Evolutionary conservation across 1,139 yeast genomes (phyloP), one percentile per base, ranked within the genome.

Genomic region (Eremothecium cymbalariae): DNA sequence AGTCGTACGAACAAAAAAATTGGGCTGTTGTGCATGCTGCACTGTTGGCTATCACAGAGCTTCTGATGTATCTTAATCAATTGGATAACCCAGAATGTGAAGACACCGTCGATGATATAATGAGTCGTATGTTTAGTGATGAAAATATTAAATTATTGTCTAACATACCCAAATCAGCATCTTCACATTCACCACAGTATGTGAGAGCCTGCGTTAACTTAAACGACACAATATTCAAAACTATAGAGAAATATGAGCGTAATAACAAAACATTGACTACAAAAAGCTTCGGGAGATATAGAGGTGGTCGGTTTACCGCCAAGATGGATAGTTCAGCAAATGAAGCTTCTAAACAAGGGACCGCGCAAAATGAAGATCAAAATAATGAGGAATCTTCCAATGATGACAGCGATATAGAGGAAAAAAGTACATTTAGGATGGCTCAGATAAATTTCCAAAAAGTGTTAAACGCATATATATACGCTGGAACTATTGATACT

Each of bases 21-120:
- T 74, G 77, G 74, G 65, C 70, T 34, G 66, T 77, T 1, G 66
- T 80, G 2, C 88, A 82, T 46, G 83, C 86, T 1, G 74, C 80
- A 1, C 70, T 84, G 72, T 64, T 74, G 25, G 73, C 86, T 39
- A 74, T 84, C 50, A 70, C 70, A 25, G 84, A 83, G 44, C 59
- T 86, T 26, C 57, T 90, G 4, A 54, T 67, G 11, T 66, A 79
- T 2, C 65, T 84, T 2, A 63, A 67, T 26, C 61, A 68, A 1
- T 67, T 79, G 59, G 70, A 72, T 28, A 49, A 57, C 8, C 49
- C 60, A 1, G 42, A 47, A 2, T 43, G 52, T 13, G 62, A 61
- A 5, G 68, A 65, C n/a, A 66, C 65, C 48, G 56, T 58, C 22
- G 71, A 70, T 5, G 70, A 68, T 31, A 64, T 71, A 37, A 67